Evolutionary conservation across 2,329 filamentous ascomycete species (phyloP), one percentile per base, ranked within the genome.

Genomic region (Aquanectria penicillioides): DNA sequence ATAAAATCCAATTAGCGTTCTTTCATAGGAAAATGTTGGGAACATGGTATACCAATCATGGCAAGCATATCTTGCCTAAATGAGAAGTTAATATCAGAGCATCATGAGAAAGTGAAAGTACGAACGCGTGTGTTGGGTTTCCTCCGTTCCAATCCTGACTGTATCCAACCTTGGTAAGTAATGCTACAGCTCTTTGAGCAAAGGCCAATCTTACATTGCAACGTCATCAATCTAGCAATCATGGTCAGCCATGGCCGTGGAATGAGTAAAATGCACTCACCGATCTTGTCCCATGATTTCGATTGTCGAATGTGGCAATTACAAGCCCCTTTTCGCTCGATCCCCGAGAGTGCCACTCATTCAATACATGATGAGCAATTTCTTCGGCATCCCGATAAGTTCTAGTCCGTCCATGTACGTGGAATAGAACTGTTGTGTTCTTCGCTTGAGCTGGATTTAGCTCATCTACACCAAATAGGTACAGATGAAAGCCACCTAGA

Each of bases 331-430:
- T 41, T 5, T 22, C 26, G 4, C 4, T 4, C 9, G 48, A 41
- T 17, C 48, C 36, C 4, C 48, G 48, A 17, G 8, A 11, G 7
- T 18, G 25, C 36, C 48, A 51, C 12, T 51, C 36, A 33, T 41
- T 12, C 18, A 51, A 3, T 13, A 51, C 13, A 5, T 33, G 36
- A 28, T 51, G 28, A 4, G 48, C 48, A 33, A 51, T n/a, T 3
- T n/a, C 26, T 20, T 51, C 48, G 9, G 48, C 34, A 3, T 51
- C 48, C 12, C 25, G 31, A 20, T 51, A 41, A 1, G 48, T 51
- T 7, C 48, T 18, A 3, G 48, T 51, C 9, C 48, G 48, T n/a
- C 48, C 48, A 6, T 51, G 48, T 13, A 51, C 20, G 11, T 51
- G 25, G 25, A 51, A 51, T 17, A 51, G 36, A 15, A 41, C 48